A percentile compares a stretch with the other conserved stretches of the same genome.
Evolutionary conservation across 208 protist species (phyloP).

Genomic region (Leishmania arabica): DNA sequence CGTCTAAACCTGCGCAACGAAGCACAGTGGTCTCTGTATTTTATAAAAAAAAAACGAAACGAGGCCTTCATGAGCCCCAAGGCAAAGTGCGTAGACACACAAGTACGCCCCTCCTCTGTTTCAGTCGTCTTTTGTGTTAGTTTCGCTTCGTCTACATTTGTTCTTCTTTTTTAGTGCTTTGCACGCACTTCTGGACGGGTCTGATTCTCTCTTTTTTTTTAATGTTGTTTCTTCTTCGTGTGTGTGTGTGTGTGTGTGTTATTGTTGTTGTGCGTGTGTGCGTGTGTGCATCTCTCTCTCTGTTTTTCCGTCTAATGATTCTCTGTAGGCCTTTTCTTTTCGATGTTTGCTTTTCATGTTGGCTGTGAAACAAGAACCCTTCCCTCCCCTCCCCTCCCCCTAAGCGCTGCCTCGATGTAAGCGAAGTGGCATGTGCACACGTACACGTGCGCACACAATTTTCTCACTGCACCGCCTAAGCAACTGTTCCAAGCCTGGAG

Average conservation of each 20-base stretch:
- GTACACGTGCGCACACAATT: not conserved
- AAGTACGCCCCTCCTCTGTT: not conserved
- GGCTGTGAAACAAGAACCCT: not conserved
- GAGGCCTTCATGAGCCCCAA: not conserved
- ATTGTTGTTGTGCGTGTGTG: not conserved
- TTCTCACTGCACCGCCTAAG: not conserved
- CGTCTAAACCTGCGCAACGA: not conserved
- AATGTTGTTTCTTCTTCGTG: too few species aligned
- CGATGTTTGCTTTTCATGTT: conserved; percentile 10
- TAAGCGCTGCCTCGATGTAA: not conserved
- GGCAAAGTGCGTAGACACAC: not conserved
- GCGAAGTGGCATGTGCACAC: not conserved
- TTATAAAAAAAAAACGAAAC: not conserved
- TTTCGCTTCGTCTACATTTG: too few species aligned
- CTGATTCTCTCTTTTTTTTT: too few species aligned
- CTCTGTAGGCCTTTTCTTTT: conserved; percentile 3
- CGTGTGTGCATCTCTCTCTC: not conserved
- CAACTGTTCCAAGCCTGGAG: not conserved
- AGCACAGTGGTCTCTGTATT: not conserved
- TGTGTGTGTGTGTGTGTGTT: too few species aligned
- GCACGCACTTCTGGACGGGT: too few species aligned
- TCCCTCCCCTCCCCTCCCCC: too few species aligned
- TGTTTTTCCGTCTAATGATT: conserved; percentile 9
- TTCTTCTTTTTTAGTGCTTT: too few species aligned
- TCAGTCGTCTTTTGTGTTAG: not conserved